Base-by-base conservation (phyloP, 2,329 filamentous ascomycete species). In the Calonectria hongkongensis region DNA sequence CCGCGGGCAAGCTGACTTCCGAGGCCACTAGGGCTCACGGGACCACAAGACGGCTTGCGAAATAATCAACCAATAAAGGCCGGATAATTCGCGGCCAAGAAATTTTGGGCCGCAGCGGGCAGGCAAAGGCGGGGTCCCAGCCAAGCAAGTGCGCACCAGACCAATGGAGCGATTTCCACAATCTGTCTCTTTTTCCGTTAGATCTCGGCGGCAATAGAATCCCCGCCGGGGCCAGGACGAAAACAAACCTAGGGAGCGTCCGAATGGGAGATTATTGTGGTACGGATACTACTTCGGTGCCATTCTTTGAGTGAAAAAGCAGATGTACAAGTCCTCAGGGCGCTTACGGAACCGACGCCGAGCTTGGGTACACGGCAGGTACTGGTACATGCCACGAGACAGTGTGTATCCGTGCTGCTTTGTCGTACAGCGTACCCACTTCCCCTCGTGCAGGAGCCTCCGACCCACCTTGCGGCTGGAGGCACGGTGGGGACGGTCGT, bases 371-470 rank as follows among this genome's bases (percentile, higher is more conserved):
- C 16, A 41, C 33, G 39, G 21, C 16, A 41, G n/a, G 54, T 60
- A 41, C 33, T 41, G 54, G 54, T 60, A 60, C 54, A 41, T 60
- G 54, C 54, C 54, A 28, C 54, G 21, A 60, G 33, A 58, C 51
- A 36, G 16, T 41, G 54, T 58, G 33, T 27, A 41, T 45, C 45
- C 62, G 41, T 36, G 50, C 36, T 48, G 25, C 62, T 21, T 58
- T 25, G 48, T 43, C 33, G 39, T 39, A 41, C 54, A 33, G 51
- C 36, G 33, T 47, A 64, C 33, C 76, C 76, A 78, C 74, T 79
- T 79, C 77, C 77, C 77, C 77, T 79, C 77, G 74, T 79, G 73
- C 47, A 72, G 64, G 43, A 66, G 25, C 51, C 64, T 47, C 54
- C 15, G 71, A 73, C 56, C 74, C 74, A 73, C 74, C 66, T 71